Evolutionary conservation across 768 basidiomycete genomes (phyloP), one percentile per base, ranked within the genome.

Genomic region (Tulasnella sp.): DNA sequence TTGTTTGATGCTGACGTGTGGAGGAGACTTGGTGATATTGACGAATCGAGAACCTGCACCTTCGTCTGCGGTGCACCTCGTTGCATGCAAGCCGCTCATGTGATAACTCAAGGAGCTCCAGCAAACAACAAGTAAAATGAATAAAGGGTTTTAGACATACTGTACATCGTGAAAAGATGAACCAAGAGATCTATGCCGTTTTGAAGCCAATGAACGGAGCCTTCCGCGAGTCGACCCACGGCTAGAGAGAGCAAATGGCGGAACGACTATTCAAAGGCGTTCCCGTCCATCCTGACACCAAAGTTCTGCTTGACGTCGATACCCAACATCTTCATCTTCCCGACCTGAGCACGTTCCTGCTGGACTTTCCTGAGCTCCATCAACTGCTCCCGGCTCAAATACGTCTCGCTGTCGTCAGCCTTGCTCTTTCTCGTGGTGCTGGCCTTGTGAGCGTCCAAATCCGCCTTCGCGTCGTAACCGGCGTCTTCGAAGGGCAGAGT

Each of bases 271-370:
- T 78, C 77, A 20, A 78, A 78, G 12, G 50, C 48, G 44, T 64
- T 78, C 40, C 77, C 77, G 77, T 96, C 95, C 95, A 96, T 96
- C 76, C 95, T 88, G 64, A 96, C 94, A 64, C 95, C 95, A 89
- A 95, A 91, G 83, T 88, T 95, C 84, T 92, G 90, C 83, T 93
- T 94, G 78, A 96, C 88, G 24, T 96, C 94, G 93, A 96, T 94
- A 1, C 95, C 95, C n/a, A 96, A 85, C 42, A 92, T 87, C 84
- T 95, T 95, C 93, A 94, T 94, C 85, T 93, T 93, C 24, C 92
- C 91, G 72, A 91, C 92, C 93, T 94, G 81, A 31, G 91, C 88
- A 73, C 96, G 90, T 85, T 98, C 96, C 82, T 93, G 91, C 85
- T 97, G 95, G 0, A 97, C 93, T 82, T 89, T 90, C 44, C 96